Conservation (phyloP, 495 filamentous ascomycete genomes). For the Daldinia caldariorum region DNA sequence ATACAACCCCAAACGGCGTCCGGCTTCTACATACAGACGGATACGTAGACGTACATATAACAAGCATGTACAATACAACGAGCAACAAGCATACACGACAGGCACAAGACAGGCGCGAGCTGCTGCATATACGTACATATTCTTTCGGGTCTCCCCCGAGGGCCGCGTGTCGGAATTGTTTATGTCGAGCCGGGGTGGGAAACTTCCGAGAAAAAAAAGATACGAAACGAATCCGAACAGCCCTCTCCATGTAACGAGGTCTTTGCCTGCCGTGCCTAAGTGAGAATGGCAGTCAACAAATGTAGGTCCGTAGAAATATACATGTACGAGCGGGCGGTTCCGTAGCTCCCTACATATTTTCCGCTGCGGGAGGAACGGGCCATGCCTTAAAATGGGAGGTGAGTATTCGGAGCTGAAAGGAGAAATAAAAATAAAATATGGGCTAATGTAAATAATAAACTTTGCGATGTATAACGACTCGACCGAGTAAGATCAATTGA, state of each 20-base stretch:
- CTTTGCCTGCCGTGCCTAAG: not conserved
- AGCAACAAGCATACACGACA: not conserved
- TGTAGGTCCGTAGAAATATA: not conserved
- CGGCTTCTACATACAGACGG: constrained; percentile 28
- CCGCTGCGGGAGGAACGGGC: constrained; percentile 42
- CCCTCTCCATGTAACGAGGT: not conserved
- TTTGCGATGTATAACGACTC: constrained; percentile 28
- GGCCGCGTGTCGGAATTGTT: constrained; percentile 35
- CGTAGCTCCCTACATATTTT: constrained; percentile 29
- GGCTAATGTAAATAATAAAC: constrained; percentile 16
- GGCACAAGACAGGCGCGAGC: not conserved
- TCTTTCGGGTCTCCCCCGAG: constrained; percentile 30
- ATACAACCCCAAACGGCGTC: constrained; percentile 32
- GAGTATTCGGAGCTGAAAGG: constrained; percentile 39
- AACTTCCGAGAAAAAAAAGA: constrained; percentile 28
- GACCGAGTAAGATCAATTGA: constrained; percentile 29
- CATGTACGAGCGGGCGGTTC: constrained; percentile 39
- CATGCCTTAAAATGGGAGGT: constrained; percentile 39
- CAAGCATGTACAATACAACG: not conserved
- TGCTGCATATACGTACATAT: constrained; percentile 7
- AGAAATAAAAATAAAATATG: constrained; percentile 4
- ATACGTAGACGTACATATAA: constrained; percentile 37
- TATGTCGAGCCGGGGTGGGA: constrained; percentile 18
- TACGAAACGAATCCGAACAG: not conserved
- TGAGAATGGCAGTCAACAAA: not conserved